Evolutionary conservation across 768 basidiomycete species (phyloP).

Genomic region (Leccinum sublutescens): DNA sequence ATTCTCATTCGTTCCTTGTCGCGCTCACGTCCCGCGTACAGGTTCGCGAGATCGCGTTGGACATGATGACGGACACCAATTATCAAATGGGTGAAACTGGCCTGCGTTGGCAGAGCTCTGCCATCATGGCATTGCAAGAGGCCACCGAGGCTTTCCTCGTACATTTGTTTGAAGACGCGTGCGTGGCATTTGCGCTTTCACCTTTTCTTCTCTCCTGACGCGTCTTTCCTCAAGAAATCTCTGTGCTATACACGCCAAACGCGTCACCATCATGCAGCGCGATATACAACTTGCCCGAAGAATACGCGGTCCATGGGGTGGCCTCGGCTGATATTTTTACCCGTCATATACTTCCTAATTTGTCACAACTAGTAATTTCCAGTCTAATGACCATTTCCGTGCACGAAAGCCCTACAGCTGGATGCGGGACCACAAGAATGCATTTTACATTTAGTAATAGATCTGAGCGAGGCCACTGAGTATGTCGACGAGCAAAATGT

Average conservation of each 20-base stretch:
- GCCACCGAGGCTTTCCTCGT: slow-evolving; percentile 95
- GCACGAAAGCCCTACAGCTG: neutral
- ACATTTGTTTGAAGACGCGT: slow-evolving; percentile 98
- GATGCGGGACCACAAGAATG: slow-evolving; percentile 14
- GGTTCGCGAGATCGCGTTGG: slow-evolving; percentile 94
- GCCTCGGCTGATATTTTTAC: slow-evolving; percentile 46
- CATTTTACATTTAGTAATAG: slow-evolving; percentile 29
- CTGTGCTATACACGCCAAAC: slow-evolving; percentile 96
- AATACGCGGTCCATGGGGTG: slow-evolving; percentile 89
- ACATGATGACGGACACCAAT: slow-evolving; percentile 80
- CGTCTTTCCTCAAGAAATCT: slow-evolving; percentile 63
- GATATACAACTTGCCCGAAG: slow-evolving; percentile 96
- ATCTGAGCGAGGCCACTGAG: slow-evolving; percentile 10
- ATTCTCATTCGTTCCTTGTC: neutral
- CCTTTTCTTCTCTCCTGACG: neutral
- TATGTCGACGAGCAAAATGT: slow-evolving; percentile 12
- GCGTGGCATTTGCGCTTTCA: slow-evolving; percentile 39
- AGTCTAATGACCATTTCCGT: neutral
- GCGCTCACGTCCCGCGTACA: slow-evolving; percentile 30
- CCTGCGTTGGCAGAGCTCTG: slow-evolving; percentile 94
- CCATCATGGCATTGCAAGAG: slow-evolving; percentile 91
- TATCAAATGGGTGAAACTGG: slow-evolving; percentile 54
- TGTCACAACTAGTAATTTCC: neutral
- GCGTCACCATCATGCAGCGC: slow-evolving; percentile 96
- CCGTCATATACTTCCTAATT: neutral